A percentile compares a stretch with the other conserved stretches of the same genome.
phyloP scores from a whole-genome alignment of 2,329 filamentous ascomycete species.

The Xylaria sp. region DNA sequence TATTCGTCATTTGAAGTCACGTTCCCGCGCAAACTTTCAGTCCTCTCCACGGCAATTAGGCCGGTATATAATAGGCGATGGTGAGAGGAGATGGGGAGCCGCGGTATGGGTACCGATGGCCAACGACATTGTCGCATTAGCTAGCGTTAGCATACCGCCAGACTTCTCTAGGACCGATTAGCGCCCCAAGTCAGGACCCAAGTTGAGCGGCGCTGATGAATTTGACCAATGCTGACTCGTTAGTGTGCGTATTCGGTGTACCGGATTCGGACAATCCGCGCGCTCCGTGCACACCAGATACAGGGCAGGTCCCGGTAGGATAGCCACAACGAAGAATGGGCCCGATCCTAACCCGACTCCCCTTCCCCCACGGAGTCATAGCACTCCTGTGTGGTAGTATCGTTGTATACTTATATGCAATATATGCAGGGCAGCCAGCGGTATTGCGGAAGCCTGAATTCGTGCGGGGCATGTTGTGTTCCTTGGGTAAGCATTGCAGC shows the following conservation, averaged over 20 bases:
- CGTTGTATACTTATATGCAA: background rate
- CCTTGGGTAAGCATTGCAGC: background rate
- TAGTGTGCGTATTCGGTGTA: conserved; percentile 7
- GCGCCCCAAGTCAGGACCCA: background rate
- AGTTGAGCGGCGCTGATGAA: conserved; percentile 11
- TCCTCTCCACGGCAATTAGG: conserved; percentile 6
- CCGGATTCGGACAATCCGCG: conserved; percentile 19
- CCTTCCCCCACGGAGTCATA: conserved; percentile 9
- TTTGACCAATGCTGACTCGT: conserved; percentile 23
- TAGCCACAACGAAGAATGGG: background rate
- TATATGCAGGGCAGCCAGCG: conserved; percentile 4
- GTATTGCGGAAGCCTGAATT: background rate
- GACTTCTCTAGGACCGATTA: conserved; percentile 9
- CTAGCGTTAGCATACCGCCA: conserved; percentile 8
- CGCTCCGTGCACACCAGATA: background rate
- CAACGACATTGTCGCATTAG: conserved; percentile 2
- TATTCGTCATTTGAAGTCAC: background rate
- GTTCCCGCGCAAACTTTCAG: conserved; percentile 2
- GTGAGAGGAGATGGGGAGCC: background rate
- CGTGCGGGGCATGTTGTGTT: background rate
- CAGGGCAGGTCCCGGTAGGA: background rate
- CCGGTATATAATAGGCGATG: background rate
- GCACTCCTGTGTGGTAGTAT: background rate
- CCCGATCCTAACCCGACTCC: background rate
- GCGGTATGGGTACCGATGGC: background rate